Evolutionary conservation across 495 filamentous ascomycete species (phyloP), one percentile per base, ranked within the genome.

Genomic region (Rostrohypoxylon terebratum): DNA sequence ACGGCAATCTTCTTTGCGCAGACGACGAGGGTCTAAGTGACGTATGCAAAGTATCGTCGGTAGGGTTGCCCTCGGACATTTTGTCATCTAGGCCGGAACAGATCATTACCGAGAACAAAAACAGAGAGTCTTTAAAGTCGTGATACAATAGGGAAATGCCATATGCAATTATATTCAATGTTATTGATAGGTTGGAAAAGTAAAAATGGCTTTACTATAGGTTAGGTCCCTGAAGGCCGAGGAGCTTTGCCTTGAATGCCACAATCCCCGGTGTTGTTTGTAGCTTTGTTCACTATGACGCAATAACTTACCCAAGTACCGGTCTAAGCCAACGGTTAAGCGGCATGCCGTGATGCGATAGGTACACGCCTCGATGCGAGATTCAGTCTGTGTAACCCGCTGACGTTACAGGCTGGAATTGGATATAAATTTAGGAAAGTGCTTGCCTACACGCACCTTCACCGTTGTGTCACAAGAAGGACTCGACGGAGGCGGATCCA

Each of bases 251-350:
- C 18, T 38, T 10, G 25, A 58, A 33, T 61, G 50, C 44, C n/a
- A n/a, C n/a, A n/a, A n/a, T n/a, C n/a, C n/a, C 31, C 48, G 36
- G 14, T 36, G 28, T 53, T 38, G 57, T 55, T 9, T 31, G 60
- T 50, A 45, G 62, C 58, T 74, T 66, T 66, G 66, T 69, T 66
- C 38, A 59, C 50, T 59, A 74, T 74, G 71, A 74, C 71, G 71
- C 44, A 67, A 72, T 59, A 36, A 34, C 57, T 6, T 62, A 45
- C 14, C 14, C 6, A 54, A 45, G 40, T 57, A 33, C 44, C 18
- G 20, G 16, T 53, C 13, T 53, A 53, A 53, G 8, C 42, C 25
- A 33, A 58, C 38, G 61, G 66, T 54, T 69, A 69, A 73, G 28
- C 66, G 61, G 66, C 66, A 68, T 65, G 45, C 16, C 34, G 25